Evolutionary conservation across 2,329 filamentous ascomycete genomes (phyloP).

Genomic region (Pseudocercospora cruenta): DNA sequence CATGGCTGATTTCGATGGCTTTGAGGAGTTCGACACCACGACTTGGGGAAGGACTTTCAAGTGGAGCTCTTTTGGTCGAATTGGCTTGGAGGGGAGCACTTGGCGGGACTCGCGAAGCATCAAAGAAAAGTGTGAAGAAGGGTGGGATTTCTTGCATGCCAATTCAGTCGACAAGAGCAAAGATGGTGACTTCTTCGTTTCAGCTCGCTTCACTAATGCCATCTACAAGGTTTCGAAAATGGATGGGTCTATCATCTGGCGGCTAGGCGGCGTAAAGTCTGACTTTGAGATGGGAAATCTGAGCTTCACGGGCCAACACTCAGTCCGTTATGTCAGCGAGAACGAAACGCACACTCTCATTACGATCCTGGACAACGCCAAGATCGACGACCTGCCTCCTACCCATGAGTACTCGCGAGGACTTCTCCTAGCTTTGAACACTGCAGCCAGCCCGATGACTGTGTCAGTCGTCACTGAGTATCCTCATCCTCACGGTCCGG

Average conservation of each 20-base stretch:
- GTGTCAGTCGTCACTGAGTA: slow-evolving; percentile 11
- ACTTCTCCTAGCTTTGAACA: slow-evolving; percentile 23
- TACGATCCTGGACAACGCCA: slow-evolving; percentile 56
- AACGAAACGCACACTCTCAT: slow-evolving; percentile 49
- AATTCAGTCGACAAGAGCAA: slow-evolving; percentile 45
- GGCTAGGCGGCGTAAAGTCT: slow-evolving; percentile 37
- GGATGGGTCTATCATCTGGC: slow-evolving; percentile 55
- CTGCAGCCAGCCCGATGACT: slow-evolving; percentile 16
- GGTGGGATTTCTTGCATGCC: slow-evolving; percentile 17
- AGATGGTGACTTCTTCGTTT: slow-evolving; percentile 57
- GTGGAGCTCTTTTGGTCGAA: slow-evolving; percentile 21
- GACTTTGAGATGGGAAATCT: slow-evolving; percentile 23
- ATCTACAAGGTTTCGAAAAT: slow-evolving; percentile 52
- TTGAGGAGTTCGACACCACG: slow-evolving; percentile 18
- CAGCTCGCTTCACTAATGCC: slow-evolving; percentile 52
- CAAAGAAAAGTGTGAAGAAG: not conserved
- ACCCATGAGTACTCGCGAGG: slow-evolving; percentile 23
- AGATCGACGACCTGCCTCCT: slow-evolving; percentile 26
- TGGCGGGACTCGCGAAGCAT: slow-evolving; percentile 1
- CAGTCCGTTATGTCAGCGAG: slow-evolving; percentile 47
- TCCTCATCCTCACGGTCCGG: slow-evolving; percentile 25
- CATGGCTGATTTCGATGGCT: slow-evolving; percentile 20
- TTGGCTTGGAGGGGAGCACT: slow-evolving; percentile 20
- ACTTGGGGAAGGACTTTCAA: slow-evolving; percentile 18
- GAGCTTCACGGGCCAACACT: slow-evolving; percentile 52